Evolutionary conservation across 306 rosid genomes (phyloP).

Genomic region (Leucaena leucocephala): DNA sequence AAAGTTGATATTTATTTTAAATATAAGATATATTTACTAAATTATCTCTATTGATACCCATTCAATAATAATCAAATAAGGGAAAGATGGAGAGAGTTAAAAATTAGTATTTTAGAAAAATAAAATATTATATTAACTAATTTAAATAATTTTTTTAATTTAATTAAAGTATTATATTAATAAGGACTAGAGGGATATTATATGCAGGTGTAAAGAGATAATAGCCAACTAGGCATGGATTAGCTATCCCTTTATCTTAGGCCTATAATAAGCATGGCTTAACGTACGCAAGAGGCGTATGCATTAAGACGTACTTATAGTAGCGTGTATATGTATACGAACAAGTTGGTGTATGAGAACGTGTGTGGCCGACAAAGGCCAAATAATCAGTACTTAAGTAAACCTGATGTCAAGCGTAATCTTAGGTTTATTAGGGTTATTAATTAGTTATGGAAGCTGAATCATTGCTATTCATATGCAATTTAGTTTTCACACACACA

Average conservation of each 20-base stretch:
- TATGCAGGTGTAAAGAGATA: too few species aligned
- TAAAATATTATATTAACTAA: too few species aligned
- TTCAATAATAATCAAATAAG: too few species aligned
- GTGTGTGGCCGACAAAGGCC: conserved; percentile 26
- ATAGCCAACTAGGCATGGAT: background rate
- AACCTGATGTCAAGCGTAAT: conserved; percentile 2
- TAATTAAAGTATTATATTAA: too few species aligned
- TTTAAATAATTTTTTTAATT: too few species aligned
- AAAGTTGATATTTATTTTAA: too few species aligned
- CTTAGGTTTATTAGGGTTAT: background rate
- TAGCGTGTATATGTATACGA: background rate
- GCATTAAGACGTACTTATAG: background rate
- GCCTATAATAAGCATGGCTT: background rate
- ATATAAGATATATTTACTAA: too few species aligned
- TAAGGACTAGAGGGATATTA: too few species aligned
- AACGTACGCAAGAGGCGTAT: background rate
- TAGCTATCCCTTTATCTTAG: background rate
- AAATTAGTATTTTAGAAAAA: too few species aligned
- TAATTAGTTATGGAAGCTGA: background rate
- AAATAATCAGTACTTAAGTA: conserved; percentile 6
- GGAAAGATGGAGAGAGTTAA: too few species aligned
- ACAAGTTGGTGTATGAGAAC: background rate
- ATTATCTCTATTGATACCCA: too few species aligned
- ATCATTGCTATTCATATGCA: background rate
- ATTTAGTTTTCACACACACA: background rate